Base-by-base conservation (phyloP, 2,329 filamentous ascomycete species). In the Lojkania enalia region DNA sequence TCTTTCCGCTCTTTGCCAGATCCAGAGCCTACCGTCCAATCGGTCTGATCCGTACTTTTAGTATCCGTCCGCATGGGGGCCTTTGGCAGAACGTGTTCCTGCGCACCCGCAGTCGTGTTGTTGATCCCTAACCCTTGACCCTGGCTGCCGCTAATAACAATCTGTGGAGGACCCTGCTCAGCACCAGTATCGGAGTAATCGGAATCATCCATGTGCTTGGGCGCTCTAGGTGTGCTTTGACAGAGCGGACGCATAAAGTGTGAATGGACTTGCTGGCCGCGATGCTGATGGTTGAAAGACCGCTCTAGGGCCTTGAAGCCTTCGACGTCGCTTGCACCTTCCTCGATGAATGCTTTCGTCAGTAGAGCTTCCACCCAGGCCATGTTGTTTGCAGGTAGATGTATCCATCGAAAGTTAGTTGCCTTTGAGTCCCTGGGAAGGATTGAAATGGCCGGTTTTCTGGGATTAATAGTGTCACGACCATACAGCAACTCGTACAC, bases 291-390 rank as follows among this genome's bases (percentile, higher is more conserved):
- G 32, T 77, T 78, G 49, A 85, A 83, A 3, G 78, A 82, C 48
- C 78, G 77, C 54, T 83, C 81, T 2, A 86, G 60, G 0, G 80
- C 79, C 55, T 84, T 85, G 67, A 84, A 85, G 1, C 79, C 78
- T 56, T 84, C 80, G 1, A 84, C 77, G 58, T 85, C 82, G n/a
- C 75, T 74, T 13, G 78, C 76, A 0, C 81, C 81, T 27, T 81
- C 78, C 60, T 86, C 83, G 23, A 85, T 79, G 52, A 85, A 85
- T 5, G 76, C 76, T 52, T 85, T 85, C 1, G 81, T 80, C n/a
- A 85, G 66, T 1, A 86, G 68, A 0, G 81, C 77, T 63, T 85
- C 82, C 3, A 81, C 77, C 83, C 83, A 86, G 1, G 78, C 76
- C 56, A 82, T 76, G 58, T 81, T 77, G 43, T 75, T 75, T 0